Conservation (phyloP, 2,329 filamentous ascomycete genomes). For the Pyricularia sp. region DNA sequence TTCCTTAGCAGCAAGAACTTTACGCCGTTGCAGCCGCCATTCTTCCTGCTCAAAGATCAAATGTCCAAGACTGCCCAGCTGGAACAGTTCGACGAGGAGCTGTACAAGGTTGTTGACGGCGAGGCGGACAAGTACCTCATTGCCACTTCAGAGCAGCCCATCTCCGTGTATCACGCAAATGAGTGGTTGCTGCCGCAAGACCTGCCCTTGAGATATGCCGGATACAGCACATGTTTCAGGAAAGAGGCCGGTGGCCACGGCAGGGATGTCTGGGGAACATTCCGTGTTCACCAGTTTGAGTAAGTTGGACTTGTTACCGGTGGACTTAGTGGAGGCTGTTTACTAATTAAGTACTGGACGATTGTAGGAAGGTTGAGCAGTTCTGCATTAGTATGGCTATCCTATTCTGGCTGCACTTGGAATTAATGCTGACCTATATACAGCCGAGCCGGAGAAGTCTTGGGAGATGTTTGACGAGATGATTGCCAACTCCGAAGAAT, state of each 20-base stretch:
- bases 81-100: constrained; percentile 87
- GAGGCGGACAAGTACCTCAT: constrained; percentile 67
- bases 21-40: constrained; percentile 72
- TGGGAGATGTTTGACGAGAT: constrained; percentile 92
- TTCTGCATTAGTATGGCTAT: constrained; percentile 25
- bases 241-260: constrained; percentile 85
- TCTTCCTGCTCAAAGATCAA: constrained; percentile 87
- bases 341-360: neutral
- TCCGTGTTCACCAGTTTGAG: constrained; percentile 95
- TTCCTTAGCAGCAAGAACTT: constrained; percentile 75
- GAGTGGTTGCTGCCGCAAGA: constrained; percentile 83
- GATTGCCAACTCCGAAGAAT: constrained; percentile 83
- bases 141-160: constrained; percentile 86
- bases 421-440: constrained; percentile 31
- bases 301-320: neutral
- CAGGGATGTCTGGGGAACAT: constrained; percentile 86
- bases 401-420: neutral
- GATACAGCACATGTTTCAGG: constrained; percentile 89
- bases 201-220: constrained; percentile 82
- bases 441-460: constrained; percentile 76
- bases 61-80: constrained; percentile 99
- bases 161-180: constrained; percentile 82
- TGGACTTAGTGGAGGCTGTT: constrained; percentile 40
- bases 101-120: constrained; percentile 91
- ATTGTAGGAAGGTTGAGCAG: constrained; percentile 24